These are phyloP conservation scores for Tylopilus vinaceipallidus DNA, from an alignment of 768 basidiomycete genomes.

Conservation along the genomic window DNA sequence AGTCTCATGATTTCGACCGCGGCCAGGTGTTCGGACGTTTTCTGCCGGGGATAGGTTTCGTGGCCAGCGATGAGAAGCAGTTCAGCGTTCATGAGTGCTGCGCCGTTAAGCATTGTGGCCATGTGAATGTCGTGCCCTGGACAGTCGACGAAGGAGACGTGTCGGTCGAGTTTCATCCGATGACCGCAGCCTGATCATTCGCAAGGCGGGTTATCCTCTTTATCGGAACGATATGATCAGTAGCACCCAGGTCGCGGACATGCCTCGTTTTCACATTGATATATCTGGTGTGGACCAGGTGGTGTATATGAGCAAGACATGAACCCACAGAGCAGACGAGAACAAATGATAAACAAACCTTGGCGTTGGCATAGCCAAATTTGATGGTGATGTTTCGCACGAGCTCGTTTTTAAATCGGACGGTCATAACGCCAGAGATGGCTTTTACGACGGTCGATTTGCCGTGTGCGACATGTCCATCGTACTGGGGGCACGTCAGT, in stretches of 20 bases:
- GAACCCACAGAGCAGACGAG: not conserved
- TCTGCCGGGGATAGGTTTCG: constrained; percentile 98
- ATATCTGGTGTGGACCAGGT: constrained; percentile 63
- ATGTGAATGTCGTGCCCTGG: constrained; percentile 99
- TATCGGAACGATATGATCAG: constrained; percentile 89
- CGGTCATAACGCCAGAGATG: constrained; percentile 97
- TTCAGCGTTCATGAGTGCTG: constrained; percentile 99
- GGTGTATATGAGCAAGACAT: not conserved
- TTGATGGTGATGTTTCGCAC: constrained; percentile 99
- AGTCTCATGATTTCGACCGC: constrained; percentile 99
- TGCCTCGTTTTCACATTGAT: constrained; percentile 92
- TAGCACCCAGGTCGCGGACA: constrained; percentile 95
- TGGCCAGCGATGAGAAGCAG: constrained; percentile 94
- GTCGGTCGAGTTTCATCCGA: constrained; percentile 88
- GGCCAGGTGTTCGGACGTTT: constrained; percentile 97
- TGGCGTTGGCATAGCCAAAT: constrained; percentile 98
- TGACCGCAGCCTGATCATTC: constrained; percentile 90
- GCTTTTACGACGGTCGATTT: constrained; percentile 98
- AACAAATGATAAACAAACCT: constrained; percentile 53
- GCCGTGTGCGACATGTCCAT: constrained; percentile 99
- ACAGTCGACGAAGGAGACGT: constrained; percentile 98
- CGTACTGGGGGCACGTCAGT: constrained; percentile 50
- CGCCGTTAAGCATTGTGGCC: constrained; percentile 99
- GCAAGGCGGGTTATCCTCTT: constrained; percentile 91
- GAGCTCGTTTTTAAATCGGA: constrained; percentile 98